Conservation (phyloP, 1,284 basidiomycete genomes). For the Sporisorium iseilematis-ciliati region DNA sequence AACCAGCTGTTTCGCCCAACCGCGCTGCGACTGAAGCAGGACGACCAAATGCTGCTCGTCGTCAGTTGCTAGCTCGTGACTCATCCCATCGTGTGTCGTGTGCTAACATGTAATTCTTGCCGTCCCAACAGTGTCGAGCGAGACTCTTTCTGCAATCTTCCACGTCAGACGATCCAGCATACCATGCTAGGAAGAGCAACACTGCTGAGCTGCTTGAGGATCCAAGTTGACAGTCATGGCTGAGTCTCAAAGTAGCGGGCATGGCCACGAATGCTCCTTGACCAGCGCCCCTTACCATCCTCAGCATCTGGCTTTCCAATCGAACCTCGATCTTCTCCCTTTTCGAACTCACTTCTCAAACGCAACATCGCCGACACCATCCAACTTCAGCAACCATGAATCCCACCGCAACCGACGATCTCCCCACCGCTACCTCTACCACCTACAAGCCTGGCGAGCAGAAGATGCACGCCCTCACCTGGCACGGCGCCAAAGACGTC, state of each 20-base stretch:
- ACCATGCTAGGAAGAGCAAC: neutral
- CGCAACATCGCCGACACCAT: too few species aligned
- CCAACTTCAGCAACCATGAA: neutral
- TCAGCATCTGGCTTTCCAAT: too few species aligned
- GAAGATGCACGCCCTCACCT: conserved; percentile 75
- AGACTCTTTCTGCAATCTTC: neutral
- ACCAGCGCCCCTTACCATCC: neutral
- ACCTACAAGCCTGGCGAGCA: conserved; percentile 40
- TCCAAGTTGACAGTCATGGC: neutral
- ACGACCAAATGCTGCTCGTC: neutral
- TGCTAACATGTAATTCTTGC: neutral
- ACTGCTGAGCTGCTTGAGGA: neutral
- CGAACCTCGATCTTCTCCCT: too few species aligned
- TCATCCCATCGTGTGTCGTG: neutral
- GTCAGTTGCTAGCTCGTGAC: neutral
- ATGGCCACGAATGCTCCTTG: neutral
- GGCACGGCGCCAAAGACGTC: conserved; percentile 76
- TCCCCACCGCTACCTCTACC: conserved; percentile 26
- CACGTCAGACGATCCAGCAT: neutral
- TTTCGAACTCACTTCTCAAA: too few species aligned
- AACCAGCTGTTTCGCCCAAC: neutral
- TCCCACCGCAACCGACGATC: conserved; percentile 7
- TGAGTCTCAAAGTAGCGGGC: neutral
- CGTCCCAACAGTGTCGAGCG: neutral
- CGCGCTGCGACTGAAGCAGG: too few species aligned